Base-by-base conservation (phyloP, 306 rosid genomes). In the Cucumis sativus region DNA sequence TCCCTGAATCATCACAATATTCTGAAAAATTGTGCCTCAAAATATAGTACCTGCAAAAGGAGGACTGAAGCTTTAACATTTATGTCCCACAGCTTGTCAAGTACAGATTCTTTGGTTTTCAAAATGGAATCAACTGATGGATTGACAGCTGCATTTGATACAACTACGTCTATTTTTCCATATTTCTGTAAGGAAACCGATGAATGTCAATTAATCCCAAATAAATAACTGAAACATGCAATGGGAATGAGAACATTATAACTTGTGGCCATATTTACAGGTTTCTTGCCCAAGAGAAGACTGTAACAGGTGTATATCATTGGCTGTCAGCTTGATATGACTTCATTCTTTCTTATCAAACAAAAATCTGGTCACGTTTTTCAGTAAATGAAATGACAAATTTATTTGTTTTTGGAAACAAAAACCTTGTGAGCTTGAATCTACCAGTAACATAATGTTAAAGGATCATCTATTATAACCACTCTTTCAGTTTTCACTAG, bases 81-180 rank as follows among this genome's bases (percentile, higher is more conserved):
- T 74, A 92, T 84, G 57, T 95, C 99, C 99, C 99, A 95, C 23
- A 89, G 84, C 87, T 95, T 95, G 91, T 92, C 99, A 51, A 95
- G 97, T 70, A 87, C 85, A 2, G 92, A 60, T 25, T 96, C 99
- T 62, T 84, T 23, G 43, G 92, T 88, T 76, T 80, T 82, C 88
- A 96, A 82, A 68, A 96, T 86, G 77, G 83, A 10, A 28, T 92
- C 91, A 6, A 81, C 83, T 12, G 98, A 88, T 39, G 99, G 99
- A 91, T 92, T 96, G 30, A 88, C 90, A 66, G 98, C 99, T 75
- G 99, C 99, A 68, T 96, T 96, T 61, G 99, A 96, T 66, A 96
- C 98, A 25, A 96, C 79, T 62, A 92, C 92, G 80, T 95, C 98
- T 79, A 92, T 83, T 79, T 85, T 95, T 71, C 99, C 97, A 78